Evolutionary conservation across 805 yeast species (phyloP).

Genomic region (Hermanozyma aechmeae): DNA sequence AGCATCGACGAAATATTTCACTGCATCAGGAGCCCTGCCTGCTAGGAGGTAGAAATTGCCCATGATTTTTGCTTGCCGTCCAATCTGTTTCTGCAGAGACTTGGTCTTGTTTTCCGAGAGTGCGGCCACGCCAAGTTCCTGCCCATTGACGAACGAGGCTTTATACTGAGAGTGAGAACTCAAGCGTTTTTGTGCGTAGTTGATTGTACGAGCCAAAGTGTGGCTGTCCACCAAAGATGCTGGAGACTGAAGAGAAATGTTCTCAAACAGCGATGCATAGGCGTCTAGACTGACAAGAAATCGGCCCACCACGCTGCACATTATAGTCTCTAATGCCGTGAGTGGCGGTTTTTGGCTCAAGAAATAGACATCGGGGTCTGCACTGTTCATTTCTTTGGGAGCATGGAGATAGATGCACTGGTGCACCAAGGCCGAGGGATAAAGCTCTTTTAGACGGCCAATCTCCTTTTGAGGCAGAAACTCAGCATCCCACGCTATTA

Average conservation of each 20-base stretch:
- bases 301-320: slow-evolving; percentile 64
- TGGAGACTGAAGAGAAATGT: slow-evolving; percentile 78
- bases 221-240: slow-evolving; percentile 50
- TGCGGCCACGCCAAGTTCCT: too few species aligned
- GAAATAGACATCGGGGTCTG: too few species aligned
- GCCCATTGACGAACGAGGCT: slow-evolving; percentile 22
- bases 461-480: too few species aligned
- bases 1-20: slow-evolving; percentile 69
- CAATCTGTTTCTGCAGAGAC: slow-evolving; percentile 41
- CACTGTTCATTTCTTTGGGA: slow-evolving; percentile 17
- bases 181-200: slow-evolving; percentile 32
- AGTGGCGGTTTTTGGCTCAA: too few species aligned
- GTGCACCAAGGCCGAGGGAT: slow-evolving; percentile 48
- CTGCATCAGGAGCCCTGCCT: slow-evolving; percentile 67
- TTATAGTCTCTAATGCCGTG: slow-evolving; percentile 44
- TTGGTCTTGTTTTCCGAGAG: slow-evolving; percentile 24
- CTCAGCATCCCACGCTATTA: too few species aligned
- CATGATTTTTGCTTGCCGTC: slow-evolving; percentile 66
- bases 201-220: slow-evolving; percentile 30
- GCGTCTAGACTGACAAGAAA: slow-evolving; percentile 57
- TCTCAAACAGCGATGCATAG: slow-evolving; percentile 65
- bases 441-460: slow-evolving; percentile 30
- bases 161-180: slow-evolving; percentile 32
- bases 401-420: slow-evolving; percentile 46
- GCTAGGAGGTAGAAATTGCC: slow-evolving; percentile 75